Percentiles rank a stretch among this genome's conserved stretches.
phyloP scores from a whole-genome alignment of 1,284 basidiomycete species.

The Sutorius eximius region DNA sequence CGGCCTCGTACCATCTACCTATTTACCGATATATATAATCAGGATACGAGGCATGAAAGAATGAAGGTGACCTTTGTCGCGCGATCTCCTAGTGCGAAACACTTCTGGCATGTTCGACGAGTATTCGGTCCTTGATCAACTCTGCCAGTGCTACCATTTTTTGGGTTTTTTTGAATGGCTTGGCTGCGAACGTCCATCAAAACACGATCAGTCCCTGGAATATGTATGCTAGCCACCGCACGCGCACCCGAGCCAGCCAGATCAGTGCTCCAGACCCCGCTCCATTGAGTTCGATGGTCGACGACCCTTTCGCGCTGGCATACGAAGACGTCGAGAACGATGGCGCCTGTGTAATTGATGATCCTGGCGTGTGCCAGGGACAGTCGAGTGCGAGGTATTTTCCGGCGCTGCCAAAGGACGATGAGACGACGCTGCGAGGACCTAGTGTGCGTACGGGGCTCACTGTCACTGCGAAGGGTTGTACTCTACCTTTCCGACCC shows the following conservation, averaged over 20 bases:
- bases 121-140: slow-evolving; percentile 75
- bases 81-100: no score
- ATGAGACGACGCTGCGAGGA: neutral
- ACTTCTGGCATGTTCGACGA: slow-evolving; percentile 49
- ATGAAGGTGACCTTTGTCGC: no score
- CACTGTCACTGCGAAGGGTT: slow-evolving; percentile 47
- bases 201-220: neutral
- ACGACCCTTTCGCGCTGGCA: slow-evolving; percentile 86
- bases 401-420: slow-evolving; percentile 53
- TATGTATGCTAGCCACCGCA: no score
- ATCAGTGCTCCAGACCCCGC: slow-evolving; percentile 80
- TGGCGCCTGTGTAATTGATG: slow-evolving; percentile 87
- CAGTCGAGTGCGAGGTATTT: slow-evolving; percentile 89
- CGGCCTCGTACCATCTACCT: no score
- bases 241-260: slow-evolving; percentile 59
- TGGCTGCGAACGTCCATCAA: slow-evolving; percentile 47
- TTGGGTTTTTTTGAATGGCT: slow-evolving; percentile 80
- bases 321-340: slow-evolving; percentile 86
- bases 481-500: slow-evolving; percentile 46
- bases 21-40: no score
- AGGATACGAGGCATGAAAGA: no score
- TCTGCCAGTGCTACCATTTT: no score
- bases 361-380: slow-evolving; percentile 89
- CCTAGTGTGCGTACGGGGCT: slow-evolving; percentile 21
- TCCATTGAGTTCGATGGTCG: slow-evolving; percentile 92